phyloP scores from a whole-genome alignment of 495 filamentous ascomycete genomes.

The Pseudotulostoma volvatum region DNA sequence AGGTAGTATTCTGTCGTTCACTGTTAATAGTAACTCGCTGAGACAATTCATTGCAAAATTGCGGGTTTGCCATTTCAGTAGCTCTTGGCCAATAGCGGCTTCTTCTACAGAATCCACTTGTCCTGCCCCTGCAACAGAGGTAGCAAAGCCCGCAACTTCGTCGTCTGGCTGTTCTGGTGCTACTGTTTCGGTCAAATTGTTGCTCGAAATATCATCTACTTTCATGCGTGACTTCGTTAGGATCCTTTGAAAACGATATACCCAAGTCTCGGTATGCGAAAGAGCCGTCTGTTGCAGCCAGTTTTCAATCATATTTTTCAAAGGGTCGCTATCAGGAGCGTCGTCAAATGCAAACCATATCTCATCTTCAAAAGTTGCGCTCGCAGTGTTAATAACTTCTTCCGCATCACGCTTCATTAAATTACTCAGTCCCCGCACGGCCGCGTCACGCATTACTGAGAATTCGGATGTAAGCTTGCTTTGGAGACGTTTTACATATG shows the following conservation, averaged over 20 bases:
- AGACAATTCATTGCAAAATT: slow-evolving; percentile 88
- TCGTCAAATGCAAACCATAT: slow-evolving; percentile 79
- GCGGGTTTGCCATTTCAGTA: slow-evolving; percentile 87
- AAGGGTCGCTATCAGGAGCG: slow-evolving; percentile 53
- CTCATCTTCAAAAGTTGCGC: slow-evolving; percentile 69
- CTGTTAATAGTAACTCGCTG: slow-evolving; percentile 61
- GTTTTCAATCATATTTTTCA: slow-evolving; percentile 68
- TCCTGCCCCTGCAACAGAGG: slow-evolving; percentile 43
- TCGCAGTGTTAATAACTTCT: slow-evolving; percentile 55
- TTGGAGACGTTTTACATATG: slow-evolving; percentile 72
- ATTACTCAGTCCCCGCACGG: slow-evolving; percentile 79
- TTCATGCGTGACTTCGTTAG: slow-evolving; percentile 70
- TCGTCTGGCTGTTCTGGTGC: slow-evolving; percentile 78
- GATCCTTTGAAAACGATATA: slow-evolving; percentile 72
- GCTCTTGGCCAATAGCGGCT: slow-evolving; percentile 59
- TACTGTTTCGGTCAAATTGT: slow-evolving; percentile 32
- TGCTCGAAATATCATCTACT: slow-evolving; percentile 31
- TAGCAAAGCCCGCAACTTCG: slow-evolving; percentile 87
- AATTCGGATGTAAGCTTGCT: slow-evolving; percentile 52
- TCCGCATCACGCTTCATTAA: slow-evolving; percentile 84
- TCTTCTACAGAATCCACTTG: slow-evolving; percentile 43
- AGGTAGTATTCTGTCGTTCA: slow-evolving; percentile 53
- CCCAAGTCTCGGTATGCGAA: slow-evolving; percentile 61
- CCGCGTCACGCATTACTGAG: slow-evolving; percentile 54
- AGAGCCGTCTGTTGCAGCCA: slow-evolving; percentile 84